Percentiles rank a stretch among this genome's conserved stretches.
phyloP scores from a whole-genome alignment of 1,284 basidiomycete species.

The Mycosarcoma maydis region DNA sequence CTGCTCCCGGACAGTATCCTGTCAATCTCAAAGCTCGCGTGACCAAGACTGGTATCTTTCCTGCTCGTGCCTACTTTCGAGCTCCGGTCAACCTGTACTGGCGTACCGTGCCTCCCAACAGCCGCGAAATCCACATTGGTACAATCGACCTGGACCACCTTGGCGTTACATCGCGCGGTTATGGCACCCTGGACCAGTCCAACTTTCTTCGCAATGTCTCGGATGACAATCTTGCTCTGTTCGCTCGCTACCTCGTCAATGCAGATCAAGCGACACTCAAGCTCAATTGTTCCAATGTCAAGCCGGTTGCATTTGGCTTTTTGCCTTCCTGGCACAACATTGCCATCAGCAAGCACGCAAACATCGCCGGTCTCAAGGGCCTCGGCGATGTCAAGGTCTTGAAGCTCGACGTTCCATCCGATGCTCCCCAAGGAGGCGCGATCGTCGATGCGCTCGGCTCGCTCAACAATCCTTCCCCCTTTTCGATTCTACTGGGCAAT shows the following conservation, averaged over 20 bases:
- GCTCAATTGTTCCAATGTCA: constrained; percentile 72
- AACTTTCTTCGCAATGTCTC: constrained; percentile 59
- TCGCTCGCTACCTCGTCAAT: constrained; percentile 72
- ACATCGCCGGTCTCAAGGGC: constrained; percentile 73
- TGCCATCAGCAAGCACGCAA: constrained; percentile 42
- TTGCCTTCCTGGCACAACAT: constrained; percentile 48
- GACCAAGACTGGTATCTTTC: constrained; percentile 66
- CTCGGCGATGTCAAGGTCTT: constrained; percentile 74
- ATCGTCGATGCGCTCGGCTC: constrained; percentile 73
- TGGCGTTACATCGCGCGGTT: constrained; percentile 60
- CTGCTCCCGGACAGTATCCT: constrained; percentile 47
- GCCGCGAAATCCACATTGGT: constrained; percentile 58
- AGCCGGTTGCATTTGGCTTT: constrained; percentile 73
- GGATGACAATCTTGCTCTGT: constrained; percentile 51
- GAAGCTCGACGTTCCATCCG: constrained; percentile 76
- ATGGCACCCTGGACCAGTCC: constrained; percentile 21
- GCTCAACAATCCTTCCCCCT: constrained; percentile 77
- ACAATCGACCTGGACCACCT: constrained; percentile 40
- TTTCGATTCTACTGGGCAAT: constrained; percentile 75
- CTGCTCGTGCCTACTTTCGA: constrained; percentile 62
- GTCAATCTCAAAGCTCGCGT: constrained; percentile 59
- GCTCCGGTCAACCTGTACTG: constrained; percentile 60
- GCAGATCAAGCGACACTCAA: constrained; percentile 77
- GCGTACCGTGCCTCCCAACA: constrained; percentile 31
- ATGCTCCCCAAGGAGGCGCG: constrained; percentile 76